Evolutionary conservation across 257 asterid species (phyloP), one percentile per base, ranked within the genome.

Genomic region (Solanum clarkiae): DNA sequence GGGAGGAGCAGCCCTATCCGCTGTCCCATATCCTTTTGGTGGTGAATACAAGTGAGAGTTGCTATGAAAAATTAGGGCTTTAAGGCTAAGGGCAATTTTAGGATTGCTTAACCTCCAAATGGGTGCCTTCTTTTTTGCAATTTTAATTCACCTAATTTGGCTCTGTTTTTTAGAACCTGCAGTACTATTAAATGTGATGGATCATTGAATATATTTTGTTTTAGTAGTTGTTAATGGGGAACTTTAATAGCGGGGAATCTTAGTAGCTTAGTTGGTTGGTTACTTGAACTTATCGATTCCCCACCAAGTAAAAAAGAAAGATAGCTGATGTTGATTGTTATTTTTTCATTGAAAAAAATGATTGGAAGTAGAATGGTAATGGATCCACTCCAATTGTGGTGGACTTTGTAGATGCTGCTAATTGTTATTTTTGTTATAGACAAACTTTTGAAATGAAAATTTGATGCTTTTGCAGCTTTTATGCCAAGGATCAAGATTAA

Each of bases 401-500:
- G 36, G 49, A 20, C 51, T 72, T 63, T 75, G 16, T 49, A 47
- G 36, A 22, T 44, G 18, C 71, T 65, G 82, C 20, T 71, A 70
- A 55, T 66, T 40, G 79, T 40, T 36, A 18, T 55, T 66, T 85
- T 81, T 40, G n/a, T 45, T 45, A 45, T 72, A 12, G 22, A 49
- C 4, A 14, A 18, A 24, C 1, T 70, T 14, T 14, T 75, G 62
- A 75, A 49, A 49, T 75, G 62, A 15, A n/a, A 14, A 7, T 59
- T 29, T 26, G 68, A 57, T 66, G 10, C 1, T 72, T 53, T 24
- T 92, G 92, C 95, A 96, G 99, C 99, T 81, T 91, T 87, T 88
- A 93, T 93, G 96, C 92, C 92, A 59, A 94, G 92, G 90, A 93
- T 96, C 79, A 96, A 92, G 89, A 88, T 92, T 59, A 83, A 75